Conservation (phyloP, 2,329 filamentous ascomycete genomes). For the Cercospora zeina region DNA sequence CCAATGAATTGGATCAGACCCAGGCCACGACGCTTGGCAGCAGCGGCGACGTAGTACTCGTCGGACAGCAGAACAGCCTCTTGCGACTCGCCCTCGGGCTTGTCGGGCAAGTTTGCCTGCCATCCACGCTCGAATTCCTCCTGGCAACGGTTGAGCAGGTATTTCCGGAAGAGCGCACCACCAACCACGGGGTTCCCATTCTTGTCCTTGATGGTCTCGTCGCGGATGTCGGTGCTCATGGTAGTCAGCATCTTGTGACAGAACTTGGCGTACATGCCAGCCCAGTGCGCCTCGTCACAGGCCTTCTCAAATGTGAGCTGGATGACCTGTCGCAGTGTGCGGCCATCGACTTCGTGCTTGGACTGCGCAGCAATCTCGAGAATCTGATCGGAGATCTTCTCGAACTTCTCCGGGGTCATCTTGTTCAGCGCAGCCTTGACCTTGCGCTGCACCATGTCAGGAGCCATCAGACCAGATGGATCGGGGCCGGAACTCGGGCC, state of each 20-base stretch:
- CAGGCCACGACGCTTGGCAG: constrained; percentile 92
- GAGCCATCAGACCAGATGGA: constrained; percentile 67
- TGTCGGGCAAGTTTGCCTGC: constrained; percentile 80
- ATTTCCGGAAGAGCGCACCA: constrained; percentile 95
- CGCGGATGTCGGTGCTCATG: constrained; percentile 92
- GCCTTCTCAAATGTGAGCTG: constrained; percentile 99
- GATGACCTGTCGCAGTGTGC: constrained; percentile 94
- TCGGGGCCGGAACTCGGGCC: constrained; percentile 48
- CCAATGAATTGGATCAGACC: constrained; percentile 99
- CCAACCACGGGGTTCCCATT: constrained; percentile 83
- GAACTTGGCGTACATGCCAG: constrained; percentile 98
- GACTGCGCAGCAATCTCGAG: constrained; percentile 90
- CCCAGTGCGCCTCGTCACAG: constrained; percentile 97
- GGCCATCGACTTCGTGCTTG: constrained; percentile 90
- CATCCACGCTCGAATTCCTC: constrained; percentile 98
- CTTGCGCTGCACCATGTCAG: constrained; percentile 95
- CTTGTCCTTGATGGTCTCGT: constrained; percentile 93
- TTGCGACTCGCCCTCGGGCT: constrained; percentile 68
- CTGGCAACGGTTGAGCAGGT: constrained; percentile 96
- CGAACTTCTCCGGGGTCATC: constrained; percentile 99
- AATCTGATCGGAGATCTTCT: constrained; percentile 91
- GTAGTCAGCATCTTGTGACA: constrained; percentile 94
- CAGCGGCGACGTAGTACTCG: constrained; percentile 91
- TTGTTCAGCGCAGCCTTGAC: constrained; percentile 98
- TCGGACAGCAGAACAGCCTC: constrained; percentile 87